Evolutionary conservation across 768 basidiomycete species (phyloP).

Genomic region (Paxillus ammoniavirescens): DNA sequence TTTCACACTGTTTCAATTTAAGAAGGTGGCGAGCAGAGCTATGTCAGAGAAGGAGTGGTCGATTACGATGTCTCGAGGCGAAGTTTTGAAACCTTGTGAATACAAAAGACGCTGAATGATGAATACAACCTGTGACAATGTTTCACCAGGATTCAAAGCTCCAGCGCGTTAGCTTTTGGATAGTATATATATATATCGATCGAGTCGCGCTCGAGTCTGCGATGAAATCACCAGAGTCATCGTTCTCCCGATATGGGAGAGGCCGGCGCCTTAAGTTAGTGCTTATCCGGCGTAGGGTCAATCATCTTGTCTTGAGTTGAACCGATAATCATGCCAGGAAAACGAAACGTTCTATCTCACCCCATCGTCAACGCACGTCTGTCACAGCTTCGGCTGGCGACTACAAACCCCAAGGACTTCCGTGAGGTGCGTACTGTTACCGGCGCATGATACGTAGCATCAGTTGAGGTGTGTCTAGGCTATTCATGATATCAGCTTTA

Average conservation of each 20-base stretch:
- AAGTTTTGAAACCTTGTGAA: slow-evolving; percentile 82
- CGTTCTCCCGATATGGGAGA: background rate
- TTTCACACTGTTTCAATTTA: slow-evolving; percentile 82
- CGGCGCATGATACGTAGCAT: background rate
- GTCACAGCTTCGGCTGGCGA: slow-evolving; percentile 62
- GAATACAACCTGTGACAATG: too few relatives aligned
- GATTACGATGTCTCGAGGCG: slow-evolving; percentile 48
- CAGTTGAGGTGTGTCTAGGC: slow-evolving; percentile 44
- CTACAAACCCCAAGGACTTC: slow-evolving; percentile 71
- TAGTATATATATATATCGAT: background rate
- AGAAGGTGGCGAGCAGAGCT: slow-evolving; percentile 49
- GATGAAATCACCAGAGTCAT: background rate
- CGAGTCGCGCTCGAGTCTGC: background rate
- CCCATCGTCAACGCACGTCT: slow-evolving; percentile 73
- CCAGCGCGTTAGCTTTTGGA: background rate
- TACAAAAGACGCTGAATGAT: slow-evolving; percentile 75
- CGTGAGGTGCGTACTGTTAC: slow-evolving; percentile 54
- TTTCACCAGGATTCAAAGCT: background rate
- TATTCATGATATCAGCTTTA: slow-evolving; percentile 69
- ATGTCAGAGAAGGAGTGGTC: slow-evolving; percentile 62
- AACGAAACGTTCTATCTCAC: slow-evolving; percentile 59
- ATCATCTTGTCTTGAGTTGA: background rate
- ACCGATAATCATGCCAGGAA: slow-evolving; percentile 28
- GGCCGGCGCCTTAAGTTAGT: background rate
- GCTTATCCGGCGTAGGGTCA: background rate